Conservation (phyloP, 306 rosid species). For the Pachyrhizus erosus region DNA sequence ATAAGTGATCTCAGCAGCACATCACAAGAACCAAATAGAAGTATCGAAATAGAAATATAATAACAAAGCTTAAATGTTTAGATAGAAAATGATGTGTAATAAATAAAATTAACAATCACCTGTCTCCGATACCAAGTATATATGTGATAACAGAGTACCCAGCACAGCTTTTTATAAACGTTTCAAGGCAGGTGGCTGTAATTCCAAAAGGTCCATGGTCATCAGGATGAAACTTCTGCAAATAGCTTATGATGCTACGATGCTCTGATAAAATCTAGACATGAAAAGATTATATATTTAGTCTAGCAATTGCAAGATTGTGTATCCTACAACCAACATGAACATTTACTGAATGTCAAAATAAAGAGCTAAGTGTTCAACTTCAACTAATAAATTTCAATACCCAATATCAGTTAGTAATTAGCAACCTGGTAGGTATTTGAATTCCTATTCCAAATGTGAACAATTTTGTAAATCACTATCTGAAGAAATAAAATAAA, state of each 20-base stretch:
- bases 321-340: constrained; percentile 29
- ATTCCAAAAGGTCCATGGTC: constrained; percentile 97
- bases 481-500: neutral
- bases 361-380: no score
- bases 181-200: constrained; percentile 94
- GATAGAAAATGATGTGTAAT: constrained; percentile 10
- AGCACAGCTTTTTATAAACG: constrained; percentile 97
- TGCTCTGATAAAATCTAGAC: constrained; percentile 92
- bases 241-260: constrained; percentile 91
- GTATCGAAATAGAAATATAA: neutral
- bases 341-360: constrained; percentile 9
- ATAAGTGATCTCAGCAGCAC: constrained; percentile 2
- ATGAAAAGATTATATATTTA: constrained; percentile 36
- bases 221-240: constrained; percentile 96
- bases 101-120: constrained; percentile 55
- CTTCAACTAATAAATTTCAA: no score
- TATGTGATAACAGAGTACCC: constrained; percentile 99
- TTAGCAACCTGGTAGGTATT: constrained; percentile 19
- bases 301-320: constrained; percentile 37
- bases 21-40: constrained; percentile 24
- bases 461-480: constrained; percentile 16
- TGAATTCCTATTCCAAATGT: constrained; percentile 21
- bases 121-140: constrained; percentile 98
- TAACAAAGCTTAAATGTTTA: neutral
- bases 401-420: no score